Evolutionary conservation across 768 basidiomycete genomes (phyloP).

Genomic region (Floccularia luteovirens): DNA sequence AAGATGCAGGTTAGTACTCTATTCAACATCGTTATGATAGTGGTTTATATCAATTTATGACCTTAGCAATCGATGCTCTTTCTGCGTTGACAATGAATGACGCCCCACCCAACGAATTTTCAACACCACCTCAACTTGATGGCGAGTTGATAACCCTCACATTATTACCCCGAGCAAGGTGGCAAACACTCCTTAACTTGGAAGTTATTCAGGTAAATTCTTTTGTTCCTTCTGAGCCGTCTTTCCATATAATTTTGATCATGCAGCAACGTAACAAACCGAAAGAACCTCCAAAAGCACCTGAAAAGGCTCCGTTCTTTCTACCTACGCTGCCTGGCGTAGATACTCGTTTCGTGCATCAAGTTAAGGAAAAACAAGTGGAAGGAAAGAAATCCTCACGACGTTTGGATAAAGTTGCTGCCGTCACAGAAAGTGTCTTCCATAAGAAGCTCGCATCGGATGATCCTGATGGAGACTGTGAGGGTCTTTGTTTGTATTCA

Average conservation of each 20-base stretch:
- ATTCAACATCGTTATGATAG: not conserved
- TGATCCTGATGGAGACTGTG: slow-evolving; percentile 58
- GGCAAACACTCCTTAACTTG: slow-evolving; percentile 96
- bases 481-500: slow-evolving; percentile 18
- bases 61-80: slow-evolving; percentile 63
- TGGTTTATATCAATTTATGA: slow-evolving; percentile 4
- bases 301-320: slow-evolving; percentile 96
- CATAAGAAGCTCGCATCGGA: slow-evolving; percentile 54
- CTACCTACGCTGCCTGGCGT: slow-evolving; percentile 87
- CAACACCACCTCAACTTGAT: slow-evolving; percentile 82
- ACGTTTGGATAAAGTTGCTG: slow-evolving; percentile 44
- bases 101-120: slow-evolving; percentile 59
- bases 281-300: slow-evolving; percentile 89
- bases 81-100: slow-evolving; percentile 56
- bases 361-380: slow-evolving; percentile 26
- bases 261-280: slow-evolving; percentile 93
- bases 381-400: slow-evolving; percentile 37
- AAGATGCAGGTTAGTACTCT: slow-evolving; percentile 64
- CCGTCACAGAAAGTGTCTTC: slow-evolving; percentile 61
- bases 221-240: not conserved
- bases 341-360: slow-evolving; percentile 70
- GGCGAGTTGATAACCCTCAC: slow-evolving; percentile 92
- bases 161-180: slow-evolving; percentile 82
- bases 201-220: slow-evolving; percentile 80
- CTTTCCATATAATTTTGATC: slow-evolving; percentile 1